Evolutionary conservation across 352 stramenopile genomes (phyloP).

Genomic region (Pythium oligandrum): DNA sequence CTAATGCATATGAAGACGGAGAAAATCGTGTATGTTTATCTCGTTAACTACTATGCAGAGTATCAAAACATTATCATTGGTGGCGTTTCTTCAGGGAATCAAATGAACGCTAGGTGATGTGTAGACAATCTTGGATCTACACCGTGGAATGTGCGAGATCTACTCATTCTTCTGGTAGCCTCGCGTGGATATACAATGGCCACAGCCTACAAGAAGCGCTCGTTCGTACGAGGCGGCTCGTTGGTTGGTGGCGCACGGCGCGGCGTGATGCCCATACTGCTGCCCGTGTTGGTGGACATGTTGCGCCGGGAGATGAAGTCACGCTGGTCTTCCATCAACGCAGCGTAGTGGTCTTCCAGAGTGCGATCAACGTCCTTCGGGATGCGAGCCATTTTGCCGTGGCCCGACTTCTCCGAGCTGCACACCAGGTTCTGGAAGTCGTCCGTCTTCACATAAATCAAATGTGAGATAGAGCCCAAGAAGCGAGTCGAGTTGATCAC

Average conservation of each 20-base stretch:
- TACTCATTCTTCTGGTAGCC: too few species aligned
- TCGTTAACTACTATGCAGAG: too few species aligned
- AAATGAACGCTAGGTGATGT: too few species aligned
- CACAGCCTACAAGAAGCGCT: too few species aligned
- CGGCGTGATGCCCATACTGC: too few species aligned
- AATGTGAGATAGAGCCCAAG: constrained; percentile 61
- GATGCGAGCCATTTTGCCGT: constrained; percentile 31
- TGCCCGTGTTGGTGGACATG: too few species aligned
- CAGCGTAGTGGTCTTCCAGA: constrained; percentile 71
- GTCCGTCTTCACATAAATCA: constrained; percentile 62
- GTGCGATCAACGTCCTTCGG: constrained; percentile 54
- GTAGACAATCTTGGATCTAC: too few species aligned
- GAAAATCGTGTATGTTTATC: constrained; percentile 6
- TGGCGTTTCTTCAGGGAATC: too few species aligned
- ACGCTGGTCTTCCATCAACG: constrained; percentile 59
- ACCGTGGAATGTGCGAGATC: too few species aligned
- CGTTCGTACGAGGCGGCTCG: too few species aligned
- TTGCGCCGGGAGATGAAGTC: too few species aligned
- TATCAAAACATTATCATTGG: constrained; percentile 2
- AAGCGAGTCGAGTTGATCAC: constrained; percentile 65
- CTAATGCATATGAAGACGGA: constrained; percentile 2
- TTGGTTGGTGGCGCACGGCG: constrained; percentile 1
- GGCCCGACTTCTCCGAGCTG: constrained; percentile 29
- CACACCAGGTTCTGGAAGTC: constrained; percentile 12
- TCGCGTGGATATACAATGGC: too few species aligned